Conservation (phyloP, 176 grass and related monocot species). For the Eleusine coracana region DNA sequence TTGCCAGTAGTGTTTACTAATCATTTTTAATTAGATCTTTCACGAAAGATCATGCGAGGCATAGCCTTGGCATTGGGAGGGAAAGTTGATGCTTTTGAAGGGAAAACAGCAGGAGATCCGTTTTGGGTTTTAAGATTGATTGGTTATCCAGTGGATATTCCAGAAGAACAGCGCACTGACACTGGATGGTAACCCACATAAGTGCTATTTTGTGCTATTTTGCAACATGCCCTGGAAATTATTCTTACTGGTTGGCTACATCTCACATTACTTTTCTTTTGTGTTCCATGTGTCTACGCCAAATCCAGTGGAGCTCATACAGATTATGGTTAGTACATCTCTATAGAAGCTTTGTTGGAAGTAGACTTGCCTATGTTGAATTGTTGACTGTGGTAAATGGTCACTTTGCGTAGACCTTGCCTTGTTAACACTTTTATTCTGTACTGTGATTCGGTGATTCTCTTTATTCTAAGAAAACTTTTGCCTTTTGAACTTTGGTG, state of each 20-base stretch:
- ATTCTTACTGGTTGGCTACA: slow-evolving; percentile 7
- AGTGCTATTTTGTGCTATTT: neutral
- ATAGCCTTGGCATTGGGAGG: slow-evolving; percentile 86
- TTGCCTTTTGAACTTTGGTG: neutral
- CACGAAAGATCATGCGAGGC: slow-evolving; percentile 93
- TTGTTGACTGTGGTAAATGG: neutral
- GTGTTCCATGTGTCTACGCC: slow-evolving; percentile 8
- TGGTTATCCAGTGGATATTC: slow-evolving; percentile 92
- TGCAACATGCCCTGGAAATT: neutral
- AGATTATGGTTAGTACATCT: slow-evolving; percentile 82
- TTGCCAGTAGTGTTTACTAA: slow-evolving; percentile 3
- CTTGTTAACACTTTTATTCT: neutral
- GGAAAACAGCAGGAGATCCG: slow-evolving; percentile 56
- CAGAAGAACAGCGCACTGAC: slow-evolving; percentile 67
- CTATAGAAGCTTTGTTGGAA: neutral
- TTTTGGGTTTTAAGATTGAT: slow-evolving; percentile 88
- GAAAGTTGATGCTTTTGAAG: slow-evolving; percentile 77
- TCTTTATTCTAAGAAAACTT: neutral
- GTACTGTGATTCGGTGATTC: neutral
- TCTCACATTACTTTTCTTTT: slow-evolving; percentile 40
- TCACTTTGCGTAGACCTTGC: neutral
- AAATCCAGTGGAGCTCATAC: slow-evolving; percentile 91
- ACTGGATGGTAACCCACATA: slow-evolving; percentile 69
- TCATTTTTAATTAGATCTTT: slow-evolving; percentile 59
- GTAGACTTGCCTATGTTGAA: neutral